Evolutionary conservation across 2,329 filamentous ascomycete genomes (phyloP).

Genomic region (Paraconiothyrium sp.): DNA sequence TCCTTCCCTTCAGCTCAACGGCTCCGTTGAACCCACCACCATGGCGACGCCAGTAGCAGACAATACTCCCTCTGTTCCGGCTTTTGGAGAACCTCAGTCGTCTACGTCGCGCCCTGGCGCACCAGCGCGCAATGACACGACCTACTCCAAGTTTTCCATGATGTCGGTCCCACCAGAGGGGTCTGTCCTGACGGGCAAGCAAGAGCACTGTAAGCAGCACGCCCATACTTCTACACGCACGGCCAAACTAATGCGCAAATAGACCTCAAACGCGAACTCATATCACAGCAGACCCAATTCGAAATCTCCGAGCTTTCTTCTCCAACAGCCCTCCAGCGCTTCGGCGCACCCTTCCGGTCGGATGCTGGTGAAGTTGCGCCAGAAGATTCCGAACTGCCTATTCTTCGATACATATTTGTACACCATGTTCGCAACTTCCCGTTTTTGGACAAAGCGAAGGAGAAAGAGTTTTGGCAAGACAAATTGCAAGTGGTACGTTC

Average conservation of each 20-base stretch:
- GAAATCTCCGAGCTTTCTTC: constrained; percentile 95
- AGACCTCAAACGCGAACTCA: constrained; percentile 96
- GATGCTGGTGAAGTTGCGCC: constrained; percentile 92
- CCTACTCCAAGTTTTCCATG: constrained; percentile 51
- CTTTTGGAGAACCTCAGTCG: constrained; percentile 28
- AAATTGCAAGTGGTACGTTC: constrained; percentile 87
- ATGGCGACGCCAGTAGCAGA: constrained; percentile 28
- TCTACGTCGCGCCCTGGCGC: constrained; percentile 29
- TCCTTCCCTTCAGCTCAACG: constrained; percentile 46
- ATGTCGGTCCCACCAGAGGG: constrained; percentile 62
- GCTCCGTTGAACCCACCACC: constrained; percentile 40
- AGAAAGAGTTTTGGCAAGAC: constrained; percentile 99
- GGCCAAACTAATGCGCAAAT: constrained; percentile 11
- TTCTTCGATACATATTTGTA: constrained; percentile 96
- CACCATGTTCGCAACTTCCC: constrained; percentile 98
- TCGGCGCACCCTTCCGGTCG: constrained; percentile 94
- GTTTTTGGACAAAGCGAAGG: constrained; percentile 93
- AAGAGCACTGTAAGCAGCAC: constrained; percentile 84
- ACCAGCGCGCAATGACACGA: constrained; percentile 40
- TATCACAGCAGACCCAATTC: constrained; percentile 86
- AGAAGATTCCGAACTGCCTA: constrained; percentile 90
- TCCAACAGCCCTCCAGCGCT: constrained; percentile 91
- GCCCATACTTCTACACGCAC: neutral
- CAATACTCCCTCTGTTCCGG: constrained; percentile 29
- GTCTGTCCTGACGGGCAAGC: constrained; percentile 85